Conservation (phyloP, 129 eudicot genomes). For the Flaveria ramosissima region DNA sequence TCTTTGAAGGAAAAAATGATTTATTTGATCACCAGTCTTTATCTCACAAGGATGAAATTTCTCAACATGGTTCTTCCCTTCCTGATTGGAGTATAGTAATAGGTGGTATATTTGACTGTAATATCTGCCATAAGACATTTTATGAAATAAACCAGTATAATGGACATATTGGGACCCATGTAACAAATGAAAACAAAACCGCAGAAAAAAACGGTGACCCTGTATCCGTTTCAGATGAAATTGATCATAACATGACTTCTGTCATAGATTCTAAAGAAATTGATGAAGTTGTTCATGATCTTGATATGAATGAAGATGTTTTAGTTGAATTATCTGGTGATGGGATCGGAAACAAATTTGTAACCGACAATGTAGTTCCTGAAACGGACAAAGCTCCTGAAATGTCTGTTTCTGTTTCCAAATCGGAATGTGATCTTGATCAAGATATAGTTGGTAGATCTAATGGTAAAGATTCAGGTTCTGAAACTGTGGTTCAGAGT, state of each 20-base stretch:
- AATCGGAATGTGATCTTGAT: constrained; percentile 39
- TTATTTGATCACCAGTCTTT: constrained; percentile 51
- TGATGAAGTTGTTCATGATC: constrained; percentile 35
- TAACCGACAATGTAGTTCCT: constrained; percentile 24
- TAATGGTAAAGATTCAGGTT: constrained; percentile 29
- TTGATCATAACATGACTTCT: constrained; percentile 20
- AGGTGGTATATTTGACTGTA: constrained; percentile 68
- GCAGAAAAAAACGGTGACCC: constrained; percentile 27
- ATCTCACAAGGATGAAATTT: constrained; percentile 48
- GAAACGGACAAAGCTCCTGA: constrained; percentile 29
- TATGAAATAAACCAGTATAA: constrained; percentile 48
- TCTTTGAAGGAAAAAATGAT: constrained; percentile 49
- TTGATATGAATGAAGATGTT: constrained; percentile 19
- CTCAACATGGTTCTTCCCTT: constrained; percentile 37
- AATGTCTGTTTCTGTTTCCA: constrained; percentile 19
- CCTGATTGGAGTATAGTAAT: constrained; percentile 55
- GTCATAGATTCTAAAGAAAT: constrained; percentile 29
- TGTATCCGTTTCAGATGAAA: constrained; percentile 23
- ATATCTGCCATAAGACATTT: constrained; percentile 56
- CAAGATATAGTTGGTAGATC: constrained; percentile 37
- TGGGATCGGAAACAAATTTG: constrained; percentile 25
- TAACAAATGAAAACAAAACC: constrained; percentile 34
- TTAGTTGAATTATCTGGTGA: constrained; percentile 38
- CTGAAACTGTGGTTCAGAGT: constrained; percentile 33
- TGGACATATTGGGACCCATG: constrained; percentile 64